A percentile compares a stretch with the other conserved stretches of the same genome.
phyloP scores from a whole-genome alignment of 2,329 filamentous ascomycete species.

The Neurospora crassa region DNA sequence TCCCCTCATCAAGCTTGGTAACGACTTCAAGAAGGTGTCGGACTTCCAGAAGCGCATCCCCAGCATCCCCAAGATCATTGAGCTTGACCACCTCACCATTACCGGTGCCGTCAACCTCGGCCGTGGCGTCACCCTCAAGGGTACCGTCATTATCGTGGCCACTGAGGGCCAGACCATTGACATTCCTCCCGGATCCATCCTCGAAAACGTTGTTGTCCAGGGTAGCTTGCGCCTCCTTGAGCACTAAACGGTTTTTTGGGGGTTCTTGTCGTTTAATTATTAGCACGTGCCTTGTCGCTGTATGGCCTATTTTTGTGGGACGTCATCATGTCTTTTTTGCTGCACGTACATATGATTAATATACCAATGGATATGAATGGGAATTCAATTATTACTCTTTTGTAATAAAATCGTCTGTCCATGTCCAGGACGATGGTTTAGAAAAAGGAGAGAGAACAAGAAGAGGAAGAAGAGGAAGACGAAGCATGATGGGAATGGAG shows the following conservation, averaged over 20 bases:
- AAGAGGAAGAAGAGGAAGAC: neutral
- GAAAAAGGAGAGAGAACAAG: neutral
- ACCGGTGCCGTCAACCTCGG: slow-evolving; percentile 96
- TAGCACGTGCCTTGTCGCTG: neutral
- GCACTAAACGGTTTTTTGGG: slow-evolving; percentile 35
- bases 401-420: neutral
- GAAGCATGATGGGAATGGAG: neutral
- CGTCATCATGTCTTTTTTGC: neutral
- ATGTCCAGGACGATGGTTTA: neutral
- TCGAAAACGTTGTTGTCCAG: slow-evolving; percentile 98
- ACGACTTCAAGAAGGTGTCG: slow-evolving; percentile 99
- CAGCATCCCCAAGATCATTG: slow-evolving; percentile 82
- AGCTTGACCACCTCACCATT: slow-evolving; percentile 92
- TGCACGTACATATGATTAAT: neutral
- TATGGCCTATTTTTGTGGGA: neutral
- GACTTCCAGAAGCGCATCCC: slow-evolving; percentile 86
- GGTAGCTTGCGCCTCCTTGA: slow-evolving; percentile 74
- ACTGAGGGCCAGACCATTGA: slow-evolving; percentile 98
- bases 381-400: neutral
- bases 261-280: neutral
- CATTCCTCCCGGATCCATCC: slow-evolving; percentile 87
- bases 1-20: slow-evolving; percentile 95
- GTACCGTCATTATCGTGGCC: slow-evolving; percentile 96
- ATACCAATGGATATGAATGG: neutral
- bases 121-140: slow-evolving; percentile 91